Evolutionary conservation across 805 yeast genomes (phyloP), one percentile per base, ranked within the genome.

Genomic region (Nakazawaea holstii): DNA sequence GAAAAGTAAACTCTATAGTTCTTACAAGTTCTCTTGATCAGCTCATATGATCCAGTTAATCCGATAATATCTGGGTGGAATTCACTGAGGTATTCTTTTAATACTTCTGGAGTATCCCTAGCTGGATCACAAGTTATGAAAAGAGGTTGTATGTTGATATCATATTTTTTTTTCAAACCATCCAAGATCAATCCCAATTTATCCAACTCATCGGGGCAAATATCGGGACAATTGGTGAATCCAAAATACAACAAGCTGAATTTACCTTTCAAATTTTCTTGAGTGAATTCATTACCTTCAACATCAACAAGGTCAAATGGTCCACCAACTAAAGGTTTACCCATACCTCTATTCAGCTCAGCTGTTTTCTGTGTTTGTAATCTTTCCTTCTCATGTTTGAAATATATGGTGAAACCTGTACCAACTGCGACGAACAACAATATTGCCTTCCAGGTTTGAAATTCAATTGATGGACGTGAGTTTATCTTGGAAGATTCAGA

Each of bases 51-150:
- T 37, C 99, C 99, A 0, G 98, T 94, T 52, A 94, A 76, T 0
- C 99, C 99, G 49, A 89, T 72, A 44, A 94, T 87, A 38, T 80
- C 81, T 2, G 91, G 88, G 61, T 94, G 96, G 79, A 94, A 94
- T 59, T 94, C 99, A 24, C 72, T 67, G 60, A 94, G 72, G 65
- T 94, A 94, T 55, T 81, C 84, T 61, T 84, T 86, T 47, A 94
- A 62, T 5, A 91, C 87, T 50, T 82, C 89, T 0, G 97, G 96
- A 0, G 87, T 66, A 64, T 94, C 99, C 61, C 99, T 80, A 4
- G 90, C 94, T 1, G 99, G 99, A 62, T 94, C 99, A 68, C 99
- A 94, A 3, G 98, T 92, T 53, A 94, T 84, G 65, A 94, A 94
- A 17, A 94, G 68, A 0, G 98, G 96, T 65, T 86, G 95, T 45